Evolutionary conservation across 2,329 filamentous ascomycete species (phyloP).

Genomic region (Verticillium nubilum): DNA sequence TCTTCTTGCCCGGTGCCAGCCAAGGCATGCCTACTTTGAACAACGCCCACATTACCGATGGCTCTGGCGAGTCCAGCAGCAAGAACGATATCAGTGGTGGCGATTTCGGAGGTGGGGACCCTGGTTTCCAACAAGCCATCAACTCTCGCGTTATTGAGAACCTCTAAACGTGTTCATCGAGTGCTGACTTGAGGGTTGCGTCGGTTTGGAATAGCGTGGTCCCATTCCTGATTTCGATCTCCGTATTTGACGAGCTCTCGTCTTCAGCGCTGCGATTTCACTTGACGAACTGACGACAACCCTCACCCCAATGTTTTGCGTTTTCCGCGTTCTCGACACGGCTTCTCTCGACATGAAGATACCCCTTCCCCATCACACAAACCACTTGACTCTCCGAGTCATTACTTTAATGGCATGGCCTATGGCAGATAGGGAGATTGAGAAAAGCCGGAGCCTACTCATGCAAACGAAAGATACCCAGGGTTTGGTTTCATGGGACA

Average conservation of each 20-base stretch:
- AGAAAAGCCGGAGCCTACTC: neutral
- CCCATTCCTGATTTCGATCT: slow-evolving; percentile 1
- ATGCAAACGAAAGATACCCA: neutral
- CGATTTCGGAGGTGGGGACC: slow-evolving; percentile 49
- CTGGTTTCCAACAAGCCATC: slow-evolving; percentile 72
- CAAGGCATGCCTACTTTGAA: slow-evolving; percentile 50
- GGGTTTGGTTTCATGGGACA: neutral
- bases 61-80: slow-evolving; percentile 32
- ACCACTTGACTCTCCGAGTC: neutral
- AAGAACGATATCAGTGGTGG: slow-evolving; percentile 26
- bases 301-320: neutral
- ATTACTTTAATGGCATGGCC: neutral
- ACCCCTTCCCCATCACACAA: neutral
- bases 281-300: neutral
- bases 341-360: neutral
- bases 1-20: slow-evolving; percentile 63
- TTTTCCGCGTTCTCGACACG: neutral
- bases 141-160: slow-evolving; percentile 80
- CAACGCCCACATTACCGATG: slow-evolving; percentile 33
- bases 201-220: slow-evolving; percentile 11
- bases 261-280: neutral
- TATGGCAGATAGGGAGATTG: neutral
- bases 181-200: slow-evolving; percentile 11
- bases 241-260: neutral
- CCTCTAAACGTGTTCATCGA: slow-evolving; percentile 51